Evolutionary conservation across 2,329 filamentous ascomycete species (phyloP).

Genomic region (Aspergillus felis): DNA sequence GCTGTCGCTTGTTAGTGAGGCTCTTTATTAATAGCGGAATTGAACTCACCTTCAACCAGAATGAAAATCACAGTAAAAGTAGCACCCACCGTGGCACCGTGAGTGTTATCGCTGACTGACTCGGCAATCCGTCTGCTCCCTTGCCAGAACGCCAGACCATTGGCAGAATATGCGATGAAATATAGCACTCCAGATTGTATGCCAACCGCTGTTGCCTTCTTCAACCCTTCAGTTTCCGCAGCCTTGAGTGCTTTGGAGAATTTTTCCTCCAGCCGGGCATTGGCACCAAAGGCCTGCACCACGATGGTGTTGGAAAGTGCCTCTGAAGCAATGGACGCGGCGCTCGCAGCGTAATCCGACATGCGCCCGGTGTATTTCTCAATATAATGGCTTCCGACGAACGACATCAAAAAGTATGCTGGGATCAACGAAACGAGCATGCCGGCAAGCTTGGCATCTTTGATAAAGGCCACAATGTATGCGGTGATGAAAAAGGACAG

Average conservation of each 20-base stretch:
- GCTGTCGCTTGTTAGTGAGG: constrained; percentile 21
- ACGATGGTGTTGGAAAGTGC: constrained; percentile 57
- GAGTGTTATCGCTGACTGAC: constrained; percentile 13
- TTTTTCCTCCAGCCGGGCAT: constrained; percentile 55
- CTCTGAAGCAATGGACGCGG: constrained; percentile 61
- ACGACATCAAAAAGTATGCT: constrained; percentile 58
- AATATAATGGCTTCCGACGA: constrained; percentile 53
- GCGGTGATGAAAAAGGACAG: constrained; percentile 64
- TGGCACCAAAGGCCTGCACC: constrained; percentile 62
- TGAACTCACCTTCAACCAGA: constrained; percentile 31
- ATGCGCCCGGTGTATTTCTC: constrained; percentile 49
- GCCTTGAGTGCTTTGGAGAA: constrained; percentile 52
- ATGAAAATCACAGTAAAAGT: constrained; percentile 39
- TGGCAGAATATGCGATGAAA: constrained; percentile 65
- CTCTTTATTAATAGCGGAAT: neutral
- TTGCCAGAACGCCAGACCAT: constrained; percentile 66
- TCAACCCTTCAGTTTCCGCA: constrained; percentile 52
- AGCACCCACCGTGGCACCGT: constrained; percentile 30
- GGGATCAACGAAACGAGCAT: constrained; percentile 63
- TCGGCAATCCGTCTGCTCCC: constrained; percentile 54
- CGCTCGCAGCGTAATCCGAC: constrained; percentile 53
- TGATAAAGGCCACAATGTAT: constrained; percentile 64
- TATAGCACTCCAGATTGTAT: constrained; percentile 60
- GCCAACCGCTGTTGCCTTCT: constrained; percentile 56
- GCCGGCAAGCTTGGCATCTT: constrained; percentile 58